Evolutionary conservation across 768 basidiomycete genomes (phyloP).

Genomic region (Russula lepida): DNA sequence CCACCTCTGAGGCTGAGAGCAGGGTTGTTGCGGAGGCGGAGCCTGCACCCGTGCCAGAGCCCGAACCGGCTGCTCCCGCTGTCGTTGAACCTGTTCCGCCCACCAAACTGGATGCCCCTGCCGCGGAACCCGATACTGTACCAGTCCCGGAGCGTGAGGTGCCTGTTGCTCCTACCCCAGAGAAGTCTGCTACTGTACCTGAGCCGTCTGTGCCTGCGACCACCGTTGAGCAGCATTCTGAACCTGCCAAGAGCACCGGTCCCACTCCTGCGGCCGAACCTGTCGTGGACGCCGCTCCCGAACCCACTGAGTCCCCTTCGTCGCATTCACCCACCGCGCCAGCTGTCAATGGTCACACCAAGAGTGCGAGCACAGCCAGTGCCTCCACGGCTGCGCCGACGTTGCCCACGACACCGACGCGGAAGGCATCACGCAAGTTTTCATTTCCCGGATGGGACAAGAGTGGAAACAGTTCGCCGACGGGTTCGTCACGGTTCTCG

Average conservation of each 20-base stretch:
- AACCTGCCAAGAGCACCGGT: background rate
- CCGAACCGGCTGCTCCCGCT: background rate
- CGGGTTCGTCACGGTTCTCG: conserved; percentile 14
- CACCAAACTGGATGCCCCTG: background rate
- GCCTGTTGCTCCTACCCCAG: background rate
- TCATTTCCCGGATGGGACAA: conserved; percentile 13
- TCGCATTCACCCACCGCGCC: background rate
- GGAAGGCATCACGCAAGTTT: conserved; percentile 14
- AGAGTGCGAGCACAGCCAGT: conserved; percentile 5
- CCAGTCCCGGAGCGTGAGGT: background rate
- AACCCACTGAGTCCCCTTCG: background rate
- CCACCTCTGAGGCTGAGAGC: background rate
- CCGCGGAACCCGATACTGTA: background rate
- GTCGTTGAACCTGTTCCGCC: background rate
- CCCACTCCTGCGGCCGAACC: background rate
- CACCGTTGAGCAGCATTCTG: background rate
- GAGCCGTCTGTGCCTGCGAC: background rate
- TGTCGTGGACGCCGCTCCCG: background rate
- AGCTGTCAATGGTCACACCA: conserved; percentile 5
- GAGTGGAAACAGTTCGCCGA: conserved; percentile 14
- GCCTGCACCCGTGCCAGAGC: background rate
- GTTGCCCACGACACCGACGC: background rate
- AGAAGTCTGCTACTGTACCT: background rate
- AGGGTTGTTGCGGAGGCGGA: background rate
- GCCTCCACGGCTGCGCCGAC: conserved; percentile 1